phyloP scores from a whole-genome alignment of 2,329 filamentous ascomycete species.

The Zelopaecilomyces penicillatus region DNA sequence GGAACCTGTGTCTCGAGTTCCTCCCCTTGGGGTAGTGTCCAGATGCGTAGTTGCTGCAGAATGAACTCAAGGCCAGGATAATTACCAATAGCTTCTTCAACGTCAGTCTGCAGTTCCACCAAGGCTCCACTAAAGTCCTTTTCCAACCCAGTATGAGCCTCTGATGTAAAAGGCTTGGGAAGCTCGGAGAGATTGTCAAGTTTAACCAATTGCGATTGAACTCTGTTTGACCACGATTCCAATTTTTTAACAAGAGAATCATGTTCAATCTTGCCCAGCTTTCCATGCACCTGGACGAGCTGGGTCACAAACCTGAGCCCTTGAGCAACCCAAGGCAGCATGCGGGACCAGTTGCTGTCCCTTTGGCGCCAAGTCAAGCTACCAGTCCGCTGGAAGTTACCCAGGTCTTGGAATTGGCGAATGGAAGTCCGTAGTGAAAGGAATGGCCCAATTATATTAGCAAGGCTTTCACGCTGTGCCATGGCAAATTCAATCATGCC shows the following conservation, averaged over 20 bases:
- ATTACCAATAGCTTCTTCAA: slow-evolving; percentile 29
- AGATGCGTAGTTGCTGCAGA: slow-evolving; percentile 57
- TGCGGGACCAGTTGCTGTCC: slow-evolving; percentile 17
- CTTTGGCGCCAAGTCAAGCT: slow-evolving; percentile 12
- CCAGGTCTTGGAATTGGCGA: slow-evolving; percentile 27
- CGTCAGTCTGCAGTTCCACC: slow-evolving; percentile 25
- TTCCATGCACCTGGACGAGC: slow-evolving; percentile 58
- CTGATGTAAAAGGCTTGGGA: slow-evolving; percentile 42
- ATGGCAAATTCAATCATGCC: slow-evolving; percentile 64
- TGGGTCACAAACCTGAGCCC: slow-evolving; percentile 56
- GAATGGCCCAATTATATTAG: slow-evolving; percentile 29
- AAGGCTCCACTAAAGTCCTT: slow-evolving; percentile 29
- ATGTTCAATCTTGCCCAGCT: slow-evolving; percentile 49
- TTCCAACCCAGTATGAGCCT: slow-evolving; percentile 25
- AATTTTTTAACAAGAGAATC: slow-evolving; percentile 36
- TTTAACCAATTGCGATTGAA: slow-evolving; percentile 35
- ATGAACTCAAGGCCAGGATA: slow-evolving; percentile 56
- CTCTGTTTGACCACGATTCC: slow-evolving; percentile 38
- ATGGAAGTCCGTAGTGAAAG: slow-evolving; percentile 31
- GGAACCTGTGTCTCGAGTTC: slow-evolving; percentile 6
- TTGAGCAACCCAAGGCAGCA: slow-evolving; percentile 54
- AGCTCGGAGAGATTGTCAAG: slow-evolving; percentile 37
- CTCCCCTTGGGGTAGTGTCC: slow-evolving; percentile 39
- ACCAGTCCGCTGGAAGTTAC: slow-evolving; percentile 17
- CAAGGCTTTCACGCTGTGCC: slow-evolving; percentile 48